These are phyloP conservation scores for Acacia melanoxylon DNA, from an alignment of 306 rosid genomes.

Conservation along the genomic window DNA sequence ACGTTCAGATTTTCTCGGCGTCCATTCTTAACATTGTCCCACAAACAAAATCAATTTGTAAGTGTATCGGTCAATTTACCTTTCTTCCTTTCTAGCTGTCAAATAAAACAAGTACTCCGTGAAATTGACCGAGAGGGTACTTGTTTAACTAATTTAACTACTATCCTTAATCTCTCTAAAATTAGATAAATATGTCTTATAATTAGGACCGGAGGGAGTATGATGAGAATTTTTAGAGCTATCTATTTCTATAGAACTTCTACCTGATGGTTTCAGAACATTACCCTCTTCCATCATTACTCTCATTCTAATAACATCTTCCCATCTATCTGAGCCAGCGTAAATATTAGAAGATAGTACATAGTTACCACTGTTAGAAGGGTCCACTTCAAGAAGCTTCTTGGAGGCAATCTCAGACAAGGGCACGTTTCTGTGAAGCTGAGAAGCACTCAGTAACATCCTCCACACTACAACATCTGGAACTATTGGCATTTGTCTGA, in stretches of 20 bases:
- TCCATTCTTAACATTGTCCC: neutral
- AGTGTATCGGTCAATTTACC: constrained; percentile 5
- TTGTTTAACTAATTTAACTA: too few relatives aligned
- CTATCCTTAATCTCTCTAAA: too few relatives aligned
- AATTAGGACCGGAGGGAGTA: neutral
- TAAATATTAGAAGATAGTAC: constrained; percentile 73
- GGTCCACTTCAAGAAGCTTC: constrained; percentile 79
- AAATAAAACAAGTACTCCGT: neutral
- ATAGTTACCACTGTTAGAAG: constrained; percentile 69
- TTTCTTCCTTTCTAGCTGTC: neutral
- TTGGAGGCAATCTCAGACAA: constrained; percentile 70
- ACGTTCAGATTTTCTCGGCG: neutral
- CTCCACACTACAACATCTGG: constrained; percentile 81
- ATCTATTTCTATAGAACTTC: constrained; percentile 69
- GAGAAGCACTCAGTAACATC: constrained; percentile 76
- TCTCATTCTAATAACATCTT: constrained; percentile 74
- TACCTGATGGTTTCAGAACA: constrained; percentile 73
- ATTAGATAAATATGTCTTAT: too few relatives aligned
- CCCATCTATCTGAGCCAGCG: constrained; percentile 81
- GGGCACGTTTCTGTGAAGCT: constrained; percentile 69
- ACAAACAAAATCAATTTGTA: neutral
- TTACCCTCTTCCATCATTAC: constrained; percentile 61
- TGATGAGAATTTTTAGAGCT: constrained; percentile 29
- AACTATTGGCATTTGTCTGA: constrained; percentile 61
- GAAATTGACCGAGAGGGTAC: too few relatives aligned